These are phyloP conservation scores for Eragrostis nindensis DNA, from an alignment of 176 grass and related monocot species.

Conservation along the genomic window DNA sequence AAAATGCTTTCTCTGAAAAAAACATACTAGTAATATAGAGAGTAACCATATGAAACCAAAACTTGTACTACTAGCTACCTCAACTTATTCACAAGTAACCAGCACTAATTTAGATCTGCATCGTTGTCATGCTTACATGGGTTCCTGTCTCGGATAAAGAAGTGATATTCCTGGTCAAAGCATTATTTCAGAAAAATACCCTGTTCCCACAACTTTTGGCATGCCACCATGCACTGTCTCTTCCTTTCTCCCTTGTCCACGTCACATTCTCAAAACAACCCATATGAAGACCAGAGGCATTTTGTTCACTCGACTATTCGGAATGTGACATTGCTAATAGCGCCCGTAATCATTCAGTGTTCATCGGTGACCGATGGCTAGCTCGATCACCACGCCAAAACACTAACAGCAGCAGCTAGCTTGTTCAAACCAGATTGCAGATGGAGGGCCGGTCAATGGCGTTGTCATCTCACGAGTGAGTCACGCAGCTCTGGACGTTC, in stretches of 20 bases:
- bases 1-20: no score
- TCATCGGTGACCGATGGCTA: not conserved
- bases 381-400: not conserved
- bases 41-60: no score
- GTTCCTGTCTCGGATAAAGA: not conserved
- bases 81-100: not conserved
- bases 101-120: not conserved
- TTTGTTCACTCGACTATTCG: not conserved
- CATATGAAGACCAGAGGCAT: not conserved
- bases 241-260: not conserved
- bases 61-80: not conserved
- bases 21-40: no score
- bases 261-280: not conserved
- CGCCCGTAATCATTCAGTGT: conserved; percentile 4
- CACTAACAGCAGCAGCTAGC: not conserved
- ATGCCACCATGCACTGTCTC: not conserved
- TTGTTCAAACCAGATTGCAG: not conserved
- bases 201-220: not conserved
- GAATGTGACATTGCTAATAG: conserved; percentile 29
- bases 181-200: not conserved
- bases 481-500: conserved; percentile 44
- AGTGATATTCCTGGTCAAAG: not conserved
- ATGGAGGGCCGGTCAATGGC: conserved; percentile 18
- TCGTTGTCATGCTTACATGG: not conserved
- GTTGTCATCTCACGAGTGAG: conserved; percentile 48